phyloP scores from a whole-genome alignment of 768 basidiomycete species.

The Lentinula guzmanii region DNA sequence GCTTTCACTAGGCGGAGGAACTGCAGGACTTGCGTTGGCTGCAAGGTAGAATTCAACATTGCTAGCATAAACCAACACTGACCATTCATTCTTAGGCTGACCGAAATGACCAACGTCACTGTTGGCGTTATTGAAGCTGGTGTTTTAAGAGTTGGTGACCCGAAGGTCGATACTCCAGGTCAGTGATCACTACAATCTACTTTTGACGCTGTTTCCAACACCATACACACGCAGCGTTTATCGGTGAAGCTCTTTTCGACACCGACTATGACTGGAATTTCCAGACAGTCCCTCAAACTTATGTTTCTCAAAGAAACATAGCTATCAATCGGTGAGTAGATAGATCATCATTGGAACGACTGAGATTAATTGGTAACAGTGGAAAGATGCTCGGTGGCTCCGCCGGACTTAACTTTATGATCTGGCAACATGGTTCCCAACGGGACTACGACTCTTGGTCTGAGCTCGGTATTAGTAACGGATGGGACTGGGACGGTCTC shows the following conservation, averaged over 20 bases:
- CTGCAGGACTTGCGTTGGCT: constrained; percentile 15
- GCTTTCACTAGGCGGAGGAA: constrained; percentile 8
- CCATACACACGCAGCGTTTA: not conserved
- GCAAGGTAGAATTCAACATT: not conserved
- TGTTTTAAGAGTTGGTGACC: constrained; percentile 10
- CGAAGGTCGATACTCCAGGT: constrained; percentile 16
- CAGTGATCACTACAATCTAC: not conserved
- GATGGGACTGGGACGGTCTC: constrained; percentile 8
- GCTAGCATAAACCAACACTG: too few relatives aligned
- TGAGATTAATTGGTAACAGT: constrained; percentile 4
- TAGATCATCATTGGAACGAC: not conserved
- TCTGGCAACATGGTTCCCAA: constrained; percentile 12
- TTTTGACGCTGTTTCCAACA: not conserved
- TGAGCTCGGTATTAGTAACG: constrained; percentile 8
- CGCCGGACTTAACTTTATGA: constrained; percentile 16
- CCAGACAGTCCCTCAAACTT: constrained; percentile 10
- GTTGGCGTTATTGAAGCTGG: constrained; percentile 19
- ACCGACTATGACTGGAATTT: constrained; percentile 15
- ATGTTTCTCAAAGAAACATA: not conserved
- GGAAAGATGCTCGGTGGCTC: constrained; percentile 18
- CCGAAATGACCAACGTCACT: constrained; percentile 7
- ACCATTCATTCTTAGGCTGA: not conserved
- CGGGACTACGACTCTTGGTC: constrained; percentile 17
- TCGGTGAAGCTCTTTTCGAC: constrained; percentile 10
- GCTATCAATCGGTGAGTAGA: not conserved